Evolutionary conservation across 768 basidiomycete species (phyloP).

Genomic region (Psilocybe azurescens): DNA sequence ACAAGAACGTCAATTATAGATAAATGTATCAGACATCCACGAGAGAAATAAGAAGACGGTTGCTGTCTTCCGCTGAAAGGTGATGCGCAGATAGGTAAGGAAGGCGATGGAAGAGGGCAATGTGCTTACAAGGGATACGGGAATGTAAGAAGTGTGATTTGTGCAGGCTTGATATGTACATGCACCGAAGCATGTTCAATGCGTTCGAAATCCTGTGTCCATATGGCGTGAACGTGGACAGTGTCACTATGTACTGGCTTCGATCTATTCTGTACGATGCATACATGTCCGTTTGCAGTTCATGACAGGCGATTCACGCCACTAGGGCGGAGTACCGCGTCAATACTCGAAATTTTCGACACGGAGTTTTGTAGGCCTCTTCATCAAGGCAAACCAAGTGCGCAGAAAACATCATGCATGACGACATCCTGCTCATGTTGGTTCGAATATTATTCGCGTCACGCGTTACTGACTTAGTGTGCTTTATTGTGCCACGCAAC

Average conservation of each 20-base stretch:
- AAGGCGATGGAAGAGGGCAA: too few species aligned
- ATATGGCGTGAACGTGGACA: slow-evolving; percentile 14
- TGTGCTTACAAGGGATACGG: too few species aligned
- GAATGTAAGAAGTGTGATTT: too few species aligned
- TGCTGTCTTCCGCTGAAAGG: too few species aligned
- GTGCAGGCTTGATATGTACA: too few species aligned
- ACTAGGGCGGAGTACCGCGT: slow-evolving; percentile 15
- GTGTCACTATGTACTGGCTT: neutral
- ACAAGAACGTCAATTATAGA: neutral
- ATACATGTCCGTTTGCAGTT: too few species aligned
- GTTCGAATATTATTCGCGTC: slow-evolving; percentile 3
- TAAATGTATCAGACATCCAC: slow-evolving; percentile 6
- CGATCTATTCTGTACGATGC: slow-evolving; percentile 1
- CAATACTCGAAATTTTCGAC: neutral
- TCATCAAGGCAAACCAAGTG: slow-evolving; percentile 9
- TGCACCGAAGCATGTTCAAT: too few species aligned
- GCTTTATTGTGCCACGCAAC: neutral
- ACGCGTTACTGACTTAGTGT: neutral
- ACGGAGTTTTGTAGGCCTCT: neutral
- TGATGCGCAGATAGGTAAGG: too few species aligned
- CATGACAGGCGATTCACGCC: slow-evolving; percentile 7
- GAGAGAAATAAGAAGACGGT: neutral
- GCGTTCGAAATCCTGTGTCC: slow-evolving; percentile 6
- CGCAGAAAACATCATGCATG: slow-evolving; percentile 18
- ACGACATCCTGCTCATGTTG: slow-evolving; percentile 15